Conservation (phyloP, 2,329 filamentous ascomycete genomes). For the Zymoseptoria ardabiliae region DNA sequence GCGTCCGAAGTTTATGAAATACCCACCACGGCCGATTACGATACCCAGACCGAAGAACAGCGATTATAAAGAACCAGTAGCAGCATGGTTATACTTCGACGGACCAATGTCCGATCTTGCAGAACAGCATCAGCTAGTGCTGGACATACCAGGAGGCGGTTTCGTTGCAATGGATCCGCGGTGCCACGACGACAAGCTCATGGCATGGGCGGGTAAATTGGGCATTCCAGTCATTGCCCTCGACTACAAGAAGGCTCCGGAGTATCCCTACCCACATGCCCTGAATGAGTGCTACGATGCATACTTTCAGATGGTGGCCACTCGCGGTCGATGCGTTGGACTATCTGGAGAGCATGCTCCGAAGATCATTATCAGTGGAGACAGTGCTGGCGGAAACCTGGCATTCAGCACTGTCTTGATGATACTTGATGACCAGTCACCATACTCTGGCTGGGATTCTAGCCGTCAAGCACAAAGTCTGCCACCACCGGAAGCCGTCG, state of each 20-base stretch:
- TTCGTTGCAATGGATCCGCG: constrained; percentile 97
- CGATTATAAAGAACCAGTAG: constrained; percentile 73
- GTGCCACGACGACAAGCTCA: constrained; percentile 85
- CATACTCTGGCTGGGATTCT: constrained; percentile 26
- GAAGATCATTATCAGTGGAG: constrained; percentile 65
- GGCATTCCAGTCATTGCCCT: constrained; percentile 84
- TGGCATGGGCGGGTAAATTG: constrained; percentile 84
- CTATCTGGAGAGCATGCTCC: constrained; percentile 60
- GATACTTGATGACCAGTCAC: constrained; percentile 63
- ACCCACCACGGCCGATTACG: constrained; percentile 72
- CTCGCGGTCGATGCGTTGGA: constrained; percentile 67
- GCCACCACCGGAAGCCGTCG: constrained; percentile 63
- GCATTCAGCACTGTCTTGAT: constrained; percentile 77
- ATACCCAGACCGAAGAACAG: constrained; percentile 75
- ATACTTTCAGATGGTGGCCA: constrained; percentile 66
- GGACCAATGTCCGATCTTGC: constrained; percentile 72
- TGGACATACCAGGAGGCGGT: constrained; percentile 89
- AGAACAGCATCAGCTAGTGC: constrained; percentile 66
- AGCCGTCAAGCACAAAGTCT: constrained; percentile 37
- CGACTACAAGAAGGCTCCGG: constrained; percentile 83
- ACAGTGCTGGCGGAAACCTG: constrained; percentile 77
- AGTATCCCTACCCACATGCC: constrained; percentile 77
- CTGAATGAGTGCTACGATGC: constrained; percentile 84
- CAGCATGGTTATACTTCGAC: constrained; percentile 90
- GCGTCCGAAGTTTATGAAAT: constrained; percentile 71